Percentiles rank a stretch among this genome's conserved stretches.
phyloP scores from a whole-genome alignment of 2,329 filamentous ascomycete species.

The Lasiodiplodia gonubiensis region DNA sequence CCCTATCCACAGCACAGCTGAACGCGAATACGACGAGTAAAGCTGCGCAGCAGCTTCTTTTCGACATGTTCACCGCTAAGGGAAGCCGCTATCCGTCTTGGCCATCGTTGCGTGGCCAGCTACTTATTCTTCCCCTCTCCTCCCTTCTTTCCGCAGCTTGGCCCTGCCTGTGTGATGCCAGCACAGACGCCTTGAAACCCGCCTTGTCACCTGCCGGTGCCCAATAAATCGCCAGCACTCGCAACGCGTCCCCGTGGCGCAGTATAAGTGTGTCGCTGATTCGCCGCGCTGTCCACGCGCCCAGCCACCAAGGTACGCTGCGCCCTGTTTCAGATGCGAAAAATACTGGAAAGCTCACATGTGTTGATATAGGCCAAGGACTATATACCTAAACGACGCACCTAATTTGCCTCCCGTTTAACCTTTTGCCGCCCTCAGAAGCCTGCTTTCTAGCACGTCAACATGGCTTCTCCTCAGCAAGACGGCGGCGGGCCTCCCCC shows the following conservation, averaged over 20 bases:
- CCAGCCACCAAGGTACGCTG: constrained; percentile 14
- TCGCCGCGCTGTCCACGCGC: background rate
- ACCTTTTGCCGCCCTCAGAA: too few species aligned
- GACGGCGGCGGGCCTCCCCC: background rate
- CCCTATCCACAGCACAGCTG: background rate
- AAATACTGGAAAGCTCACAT: background rate
- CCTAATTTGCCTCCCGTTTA: background rate
- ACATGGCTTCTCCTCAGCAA: constrained; percentile 10
- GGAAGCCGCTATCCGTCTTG: constrained; percentile 10
- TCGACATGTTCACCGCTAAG: background rate
- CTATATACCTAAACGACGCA: background rate
- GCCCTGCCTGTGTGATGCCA: constrained; percentile 5
- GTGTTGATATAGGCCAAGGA: constrained; percentile 16
- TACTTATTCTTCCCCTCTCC: constrained; percentile 1
- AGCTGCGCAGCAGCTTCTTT: background rate
- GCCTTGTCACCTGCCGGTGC: background rate
- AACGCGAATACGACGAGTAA: constrained; percentile 14
- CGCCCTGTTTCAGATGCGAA: constrained; percentile 6
- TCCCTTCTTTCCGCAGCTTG: constrained; percentile 11
- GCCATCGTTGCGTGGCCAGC: background rate
- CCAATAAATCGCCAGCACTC: background rate
- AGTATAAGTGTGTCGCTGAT: background rate
- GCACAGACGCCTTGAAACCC: background rate
- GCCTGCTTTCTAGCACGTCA: background rate
- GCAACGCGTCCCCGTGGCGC: constrained; percentile 11